These are phyloP conservation scores for Euphrasia arctica DNA, from an alignment of 305 asterid species.

Conservation along the genomic window DNA sequence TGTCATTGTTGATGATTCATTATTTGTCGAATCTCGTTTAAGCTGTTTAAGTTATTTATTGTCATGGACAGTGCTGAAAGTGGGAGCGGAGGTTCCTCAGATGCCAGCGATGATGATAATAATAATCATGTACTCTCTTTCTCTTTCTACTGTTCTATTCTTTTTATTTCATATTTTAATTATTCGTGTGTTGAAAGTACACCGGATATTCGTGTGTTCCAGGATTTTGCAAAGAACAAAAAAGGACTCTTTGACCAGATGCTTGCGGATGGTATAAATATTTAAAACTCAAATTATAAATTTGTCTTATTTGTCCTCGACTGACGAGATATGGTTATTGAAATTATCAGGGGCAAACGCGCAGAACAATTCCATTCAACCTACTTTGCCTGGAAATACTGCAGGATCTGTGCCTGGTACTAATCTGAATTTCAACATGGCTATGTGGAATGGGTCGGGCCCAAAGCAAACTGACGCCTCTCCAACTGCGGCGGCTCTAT, in stretches of 20 bases:
- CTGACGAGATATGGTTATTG: conserved; percentile 24
- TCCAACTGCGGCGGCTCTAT: conserved; percentile 37
- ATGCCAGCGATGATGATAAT: conserved; percentile 61
- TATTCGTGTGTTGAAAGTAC: not conserved
- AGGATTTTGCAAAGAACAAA: conserved; percentile 69
- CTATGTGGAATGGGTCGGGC: conserved; percentile 71
- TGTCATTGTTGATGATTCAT: not conserved
- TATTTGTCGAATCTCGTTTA: not conserved
- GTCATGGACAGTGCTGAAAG: conserved; percentile 72
- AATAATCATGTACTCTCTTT: conserved; percentile 44
- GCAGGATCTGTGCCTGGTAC: conserved; percentile 62
- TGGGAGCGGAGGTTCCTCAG: conserved; percentile 88
- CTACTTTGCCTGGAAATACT: conserved; percentile 65
- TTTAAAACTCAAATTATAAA: conserved; percentile 7
- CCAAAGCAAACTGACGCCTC: conserved; percentile 45
- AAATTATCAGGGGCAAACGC: conserved; percentile 66
- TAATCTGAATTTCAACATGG: conserved; percentile 90
- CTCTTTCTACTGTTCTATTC: not conserved
- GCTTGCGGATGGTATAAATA: conserved; percentile 88
- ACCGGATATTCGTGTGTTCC: conserved; percentile 13
- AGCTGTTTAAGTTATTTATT: conserved; percentile 23
- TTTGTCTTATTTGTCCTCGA: conserved; percentile 15
- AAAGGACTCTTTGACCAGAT: conserved; percentile 92
- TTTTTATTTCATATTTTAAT: not conserved
- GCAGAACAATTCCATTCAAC: conserved; percentile 47